Evolutionary conservation across 805 yeast genomes (phyloP), one percentile per base, ranked within the genome.

Genomic region (Candida boleticola): DNA sequence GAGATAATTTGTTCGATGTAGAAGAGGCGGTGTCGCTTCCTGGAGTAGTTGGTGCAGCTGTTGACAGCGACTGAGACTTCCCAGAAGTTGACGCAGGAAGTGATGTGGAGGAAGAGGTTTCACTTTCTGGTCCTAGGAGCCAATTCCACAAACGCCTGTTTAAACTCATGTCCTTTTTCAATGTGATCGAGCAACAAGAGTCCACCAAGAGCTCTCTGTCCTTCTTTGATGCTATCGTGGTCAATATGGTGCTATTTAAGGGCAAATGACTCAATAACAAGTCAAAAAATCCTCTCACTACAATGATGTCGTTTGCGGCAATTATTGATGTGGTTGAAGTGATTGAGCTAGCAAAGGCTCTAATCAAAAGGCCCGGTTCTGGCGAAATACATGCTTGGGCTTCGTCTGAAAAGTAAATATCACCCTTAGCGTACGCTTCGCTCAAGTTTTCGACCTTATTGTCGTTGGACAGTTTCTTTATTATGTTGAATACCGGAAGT

Each of bases 131-230:
- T 0, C 98, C 97, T 22, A 92, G 62, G 5, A 93, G 66, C 95
- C 97, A 93, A 45, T 76, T 82, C 97, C 98, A 90, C 17, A 93
- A 71, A 53, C 99, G 76, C 61, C 99, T 75, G 60, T 93, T 93
- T 45, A 93, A 73, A 6, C 97, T 89, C 97, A 93, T 89, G 61
- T 93, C 99, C 51, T 82, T 83, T 35, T 84, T 79, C 34, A 89
- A 66, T 2, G 93, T 83, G 0, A 90, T 81, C 9, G 73, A 63
- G 20, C 89, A 76, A 29, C 89, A 83, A 7, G 80, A 70, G 61
- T 83, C 67, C 14, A 89, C 58, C 29, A 89, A 63, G 23, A 75
- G 52, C 46, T 77, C 75, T 37, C 77, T 74, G 52, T 89, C 96
- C 4, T 70, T 64, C 0, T 62, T 52, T 0, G 79, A 61, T 1